Conservation (phyloP, 768 basidiomycete species). For the Termitomyces sp. region DNA sequence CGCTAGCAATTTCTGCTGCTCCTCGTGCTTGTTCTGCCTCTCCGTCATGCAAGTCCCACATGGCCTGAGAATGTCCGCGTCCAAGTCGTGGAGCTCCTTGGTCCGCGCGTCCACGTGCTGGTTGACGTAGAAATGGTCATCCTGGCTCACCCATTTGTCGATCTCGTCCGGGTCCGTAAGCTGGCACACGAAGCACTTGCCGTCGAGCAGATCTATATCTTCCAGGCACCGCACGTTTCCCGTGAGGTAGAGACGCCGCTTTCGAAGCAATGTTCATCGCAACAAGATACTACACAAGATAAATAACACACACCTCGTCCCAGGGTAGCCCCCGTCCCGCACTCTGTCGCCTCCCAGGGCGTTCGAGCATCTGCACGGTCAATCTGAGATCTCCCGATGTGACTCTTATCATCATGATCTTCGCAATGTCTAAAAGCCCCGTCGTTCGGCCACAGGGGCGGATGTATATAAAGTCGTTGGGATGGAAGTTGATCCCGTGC, state of each 20-base stretch:
- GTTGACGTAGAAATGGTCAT: constrained; percentile 57
- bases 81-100: constrained; percentile 14
- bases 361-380: constrained; percentile 36
- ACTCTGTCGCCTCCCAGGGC: constrained; percentile 23
- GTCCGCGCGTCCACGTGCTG: constrained; percentile 20
- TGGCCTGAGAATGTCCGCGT: constrained; percentile 19
- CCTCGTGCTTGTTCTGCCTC: constrained; percentile 23
- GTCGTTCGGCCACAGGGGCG: constrained; percentile 20
- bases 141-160: constrained; percentile 42
- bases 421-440: constrained; percentile 45
- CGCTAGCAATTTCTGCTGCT: constrained; percentile 23
- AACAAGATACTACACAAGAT: neutral
- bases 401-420: constrained; percentile 37
- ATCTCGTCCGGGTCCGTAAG: constrained; percentile 27
- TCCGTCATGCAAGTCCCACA: constrained; percentile 37
- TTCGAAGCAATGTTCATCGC: neutral
- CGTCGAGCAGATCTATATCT: constrained; percentile 39
- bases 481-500: constrained; percentile 45
- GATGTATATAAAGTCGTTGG: constrained; percentile 58
- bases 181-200: constrained; percentile 45
- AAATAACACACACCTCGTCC: constrained; percentile 35
- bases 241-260: constrained; percentile 42
- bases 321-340: constrained; percentile 9
- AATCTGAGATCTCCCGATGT: constrained; percentile 18
- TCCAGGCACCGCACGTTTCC: constrained; percentile 17